These are phyloP conservation scores for Bidens hawaiensis DNA, from an alignment of 140 eudicot species.

Conservation along the genomic window DNA sequence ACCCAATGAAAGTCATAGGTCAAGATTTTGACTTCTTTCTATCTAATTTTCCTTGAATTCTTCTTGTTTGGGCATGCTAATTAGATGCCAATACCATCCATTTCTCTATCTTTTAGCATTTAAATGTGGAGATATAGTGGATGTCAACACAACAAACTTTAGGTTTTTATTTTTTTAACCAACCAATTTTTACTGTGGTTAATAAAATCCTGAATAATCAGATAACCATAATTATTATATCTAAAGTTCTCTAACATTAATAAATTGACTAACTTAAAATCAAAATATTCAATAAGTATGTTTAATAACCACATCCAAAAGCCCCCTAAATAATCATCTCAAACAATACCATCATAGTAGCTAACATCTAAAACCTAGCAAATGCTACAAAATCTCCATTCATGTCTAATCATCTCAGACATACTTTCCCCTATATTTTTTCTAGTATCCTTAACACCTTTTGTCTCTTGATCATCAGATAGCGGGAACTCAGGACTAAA, in stretches of 20 bases:
- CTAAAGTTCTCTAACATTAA: neutral
- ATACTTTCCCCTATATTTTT: slow-evolving; percentile 88
- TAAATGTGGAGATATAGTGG: slow-evolving; percentile 22
- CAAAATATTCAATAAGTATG: neutral
- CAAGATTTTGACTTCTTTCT: slow-evolving; percentile 2
- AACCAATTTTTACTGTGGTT: neutral
- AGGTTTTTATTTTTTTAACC: neutral
- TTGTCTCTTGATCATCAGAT: slow-evolving; percentile 34
- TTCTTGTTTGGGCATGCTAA: neutral
- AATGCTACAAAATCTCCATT: neutral
- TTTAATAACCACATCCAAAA: neutral
- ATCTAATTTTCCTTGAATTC: neutral
- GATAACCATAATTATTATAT: neutral
- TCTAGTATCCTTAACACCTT: slow-evolving; percentile 54
- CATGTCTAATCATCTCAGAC: slow-evolving; percentile 35
- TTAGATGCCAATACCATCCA: slow-evolving; percentile 23
- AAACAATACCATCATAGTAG: neutral
- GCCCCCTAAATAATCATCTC: neutral
- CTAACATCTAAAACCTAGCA: slow-evolving; percentile 12
- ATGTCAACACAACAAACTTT: neutral
- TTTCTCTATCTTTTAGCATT: slow-evolving; percentile 29
- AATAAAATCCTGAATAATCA: neutral
- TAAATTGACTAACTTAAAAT: neutral
- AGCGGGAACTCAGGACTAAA: slow-evolving; percentile 50
- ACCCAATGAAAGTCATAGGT: neutral